Evolutionary conservation across 2,329 filamentous ascomycete genomes (phyloP).

Genomic region (Fusarium napiforme): DNA sequence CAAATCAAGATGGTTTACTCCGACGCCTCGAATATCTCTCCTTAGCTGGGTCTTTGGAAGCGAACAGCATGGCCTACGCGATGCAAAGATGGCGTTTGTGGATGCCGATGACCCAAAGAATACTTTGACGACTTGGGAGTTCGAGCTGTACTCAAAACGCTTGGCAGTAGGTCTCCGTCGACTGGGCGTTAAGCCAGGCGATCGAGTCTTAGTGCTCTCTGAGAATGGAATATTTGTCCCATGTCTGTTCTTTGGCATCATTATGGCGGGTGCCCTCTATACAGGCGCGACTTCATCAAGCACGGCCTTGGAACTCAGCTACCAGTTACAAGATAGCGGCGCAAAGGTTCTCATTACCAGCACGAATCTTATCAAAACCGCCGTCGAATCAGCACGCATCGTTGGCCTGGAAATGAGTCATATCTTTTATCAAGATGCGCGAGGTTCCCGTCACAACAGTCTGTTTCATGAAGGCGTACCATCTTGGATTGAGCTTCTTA

Average conservation of each 20-base stretch:
- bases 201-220: not conserved
- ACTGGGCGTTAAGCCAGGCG: not conserved
- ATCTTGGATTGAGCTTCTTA: not conserved
- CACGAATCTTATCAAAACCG: not conserved
- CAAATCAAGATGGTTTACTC: not conserved
- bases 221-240: not conserved
- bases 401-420: not conserved
- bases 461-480: not conserved
- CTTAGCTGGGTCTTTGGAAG: not conserved
- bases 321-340: not conserved
- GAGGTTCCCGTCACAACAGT: rapidly evolving
- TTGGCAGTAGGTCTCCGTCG: not conserved
- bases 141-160: not conserved
- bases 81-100: not conserved
- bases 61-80: not conserved
- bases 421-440: not conserved
- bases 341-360: not conserved
- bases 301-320: not conserved
- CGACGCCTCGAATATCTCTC: not conserved
- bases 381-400: not conserved
- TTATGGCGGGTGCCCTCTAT: not conserved
- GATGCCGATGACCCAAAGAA: not conserved
- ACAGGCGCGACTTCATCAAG: not conserved
- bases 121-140: not conserved
- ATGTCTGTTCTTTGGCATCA: not conserved